Base-by-base conservation (phyloP, 169 alveolate species). In the Theileria equi region DNA sequence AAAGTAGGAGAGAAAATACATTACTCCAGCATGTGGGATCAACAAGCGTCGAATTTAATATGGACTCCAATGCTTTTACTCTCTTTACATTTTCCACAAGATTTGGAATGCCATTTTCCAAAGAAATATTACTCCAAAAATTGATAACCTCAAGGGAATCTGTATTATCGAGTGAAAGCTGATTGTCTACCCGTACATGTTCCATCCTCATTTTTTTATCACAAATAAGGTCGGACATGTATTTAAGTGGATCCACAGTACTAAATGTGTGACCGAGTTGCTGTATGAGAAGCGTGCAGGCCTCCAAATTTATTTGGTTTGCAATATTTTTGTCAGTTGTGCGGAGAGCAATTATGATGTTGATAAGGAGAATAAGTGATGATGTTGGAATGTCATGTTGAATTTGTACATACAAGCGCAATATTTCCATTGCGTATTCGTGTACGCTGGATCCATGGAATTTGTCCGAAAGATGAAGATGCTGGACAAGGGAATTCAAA, bases 1-100 rank as follows among this genome's bases (percentile, higher is more conserved):
- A 23, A 21, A 16, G 17, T 6, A 67, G n/a, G 7, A 40, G 16
- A 25, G 48, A 25, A 29, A 67, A 67, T 8, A 67, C 16, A 0
- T 53, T 53, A 31, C 69, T 67, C n/a, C n/a, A n/a, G 63, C 71
- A 67, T 21, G 44, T 58, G 0, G 79, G 58, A 5, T 28, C 47
- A 11, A 68, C 48, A 17, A 54, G 32, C 36, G n/a, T 6, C 11
- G 52, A 59, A 16, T 25, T 35, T 47, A 67, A 26, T 62, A 67
- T 55, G 10, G 19, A 16, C 3, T 52, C 34, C 59, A 67, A 13
- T 13, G 34, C 26, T 11, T 67, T 62, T 2, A 67, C 57, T 21
- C 79, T 58, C 2, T 21, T 23, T 23, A 53, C 8, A 44, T 67
- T 67, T 5, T 17, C 43, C 1, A 26, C 50, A 8, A 67, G 48